Evolutionary conservation across 768 basidiomycete genomes (phyloP).

Genomic region (Mycena haematopus): DNA sequence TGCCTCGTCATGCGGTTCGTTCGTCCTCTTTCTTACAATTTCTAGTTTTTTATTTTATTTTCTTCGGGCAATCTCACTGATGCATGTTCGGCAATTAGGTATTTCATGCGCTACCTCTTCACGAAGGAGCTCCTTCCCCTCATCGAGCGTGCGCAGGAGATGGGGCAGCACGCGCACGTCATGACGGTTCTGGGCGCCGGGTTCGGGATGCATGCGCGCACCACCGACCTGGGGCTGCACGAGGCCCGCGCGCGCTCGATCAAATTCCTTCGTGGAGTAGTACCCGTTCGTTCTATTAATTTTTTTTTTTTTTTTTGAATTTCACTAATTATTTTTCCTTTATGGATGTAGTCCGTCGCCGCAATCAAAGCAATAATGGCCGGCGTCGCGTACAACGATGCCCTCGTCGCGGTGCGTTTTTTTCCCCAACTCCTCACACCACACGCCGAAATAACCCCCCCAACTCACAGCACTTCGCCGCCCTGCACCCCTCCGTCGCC

Average conservation of each 20-base stretch:
- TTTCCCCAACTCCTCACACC: too few relatives aligned
- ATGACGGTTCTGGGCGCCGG: constrained; percentile 25
- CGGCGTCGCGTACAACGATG: constrained; percentile 18
- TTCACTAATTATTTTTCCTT: too few relatives aligned
- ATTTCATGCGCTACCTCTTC: constrained; percentile 43
- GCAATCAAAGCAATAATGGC: constrained; percentile 11
- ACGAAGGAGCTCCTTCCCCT: constrained; percentile 41
- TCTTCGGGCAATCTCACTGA: too few relatives aligned
- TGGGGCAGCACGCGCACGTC: constrained; percentile 28
- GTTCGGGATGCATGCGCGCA: constrained; percentile 14
- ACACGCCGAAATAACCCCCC: too few relatives aligned
- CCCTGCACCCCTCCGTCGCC: constrained; percentile 27
- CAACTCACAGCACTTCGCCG: constrained; percentile 32
- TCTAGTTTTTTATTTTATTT: too few relatives aligned
- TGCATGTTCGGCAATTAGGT: constrained; percentile 13
- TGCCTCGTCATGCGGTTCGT: constrained; percentile 40
- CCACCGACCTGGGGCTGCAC: background rate
- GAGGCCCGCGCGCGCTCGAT: background rate
- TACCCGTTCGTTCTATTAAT: constrained; percentile 2
- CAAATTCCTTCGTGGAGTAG: background rate
- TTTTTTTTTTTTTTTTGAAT: too few relatives aligned
- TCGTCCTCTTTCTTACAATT: constrained; percentile 22
- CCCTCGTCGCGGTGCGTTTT: constrained; percentile 5
- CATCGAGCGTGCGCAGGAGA: constrained; percentile 36
- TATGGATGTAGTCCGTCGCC: background rate